Base-by-base conservation (phyloP, 441 rosid genomes). In the Pelargonium myrrhifolium region DNA sequence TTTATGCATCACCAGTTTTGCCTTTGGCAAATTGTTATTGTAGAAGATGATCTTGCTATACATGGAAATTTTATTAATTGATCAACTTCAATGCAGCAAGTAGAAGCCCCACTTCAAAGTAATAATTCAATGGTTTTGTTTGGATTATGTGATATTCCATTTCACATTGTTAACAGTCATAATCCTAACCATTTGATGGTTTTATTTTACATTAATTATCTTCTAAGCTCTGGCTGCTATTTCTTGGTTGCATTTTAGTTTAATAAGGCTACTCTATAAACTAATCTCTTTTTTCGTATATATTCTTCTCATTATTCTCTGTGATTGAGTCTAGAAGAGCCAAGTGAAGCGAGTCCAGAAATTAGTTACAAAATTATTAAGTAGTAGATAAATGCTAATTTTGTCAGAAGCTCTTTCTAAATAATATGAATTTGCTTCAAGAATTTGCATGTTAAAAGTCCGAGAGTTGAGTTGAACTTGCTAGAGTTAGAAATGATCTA, bases 301-400 rank as follows among this genome's bases (percentile, higher is more conserved):
- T 42, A 9, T 11, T 42, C 11, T 42, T 42, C 20, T 55, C 3
- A 18, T 18, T 7, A 55, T 55, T 6, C 39, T 55, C 26, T 55
- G 21, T 55, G 60, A 55, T 55, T 55, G 60, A 55, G 26, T 55
- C 9, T 55, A 55, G 24, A 17, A 55, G 26, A 55, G 60, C 60
- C 18, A 18, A 7, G 26, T 55, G 60, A 55, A n/a, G 8, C 55
- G 3, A 47, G 6, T 55, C 24, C 8, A 18, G 60, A 55, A 55
- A 55, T 51, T 28, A 28, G 31, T 28, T 1, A 28, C 31, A 28
- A 4, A 28, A 28, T 35, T 35, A 35, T 35, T 6, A 35, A 35
- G 39, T 35, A 9, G 39, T 5, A 5, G 35, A 31, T 31, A 31
- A 35, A 35, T 35, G 39, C 6, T 35, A 35, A 35, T 35, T 35